A percentile compares a stretch with the other conserved stretches of the same genome.
These are phyloP conservation scores for Phyllosticta citribraziliensis DNA, from an alignment of 2,329 filamentous ascomycete genomes.

Conservation along the genomic window DNA sequence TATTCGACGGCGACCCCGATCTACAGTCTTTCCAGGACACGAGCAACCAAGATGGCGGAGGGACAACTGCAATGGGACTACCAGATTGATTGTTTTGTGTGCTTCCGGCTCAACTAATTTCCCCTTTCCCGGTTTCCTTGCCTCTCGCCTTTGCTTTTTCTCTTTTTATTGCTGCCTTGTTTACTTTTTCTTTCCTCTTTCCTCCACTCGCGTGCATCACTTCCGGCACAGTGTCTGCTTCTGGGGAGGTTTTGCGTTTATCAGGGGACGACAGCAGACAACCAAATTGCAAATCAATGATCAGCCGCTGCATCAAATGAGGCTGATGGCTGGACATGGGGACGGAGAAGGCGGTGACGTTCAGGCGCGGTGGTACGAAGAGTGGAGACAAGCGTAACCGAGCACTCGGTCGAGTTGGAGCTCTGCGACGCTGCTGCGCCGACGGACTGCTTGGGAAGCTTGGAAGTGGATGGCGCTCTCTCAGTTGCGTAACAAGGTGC, in stretches of 20 bases:
- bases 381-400: background rate
- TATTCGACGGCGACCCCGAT: background rate
- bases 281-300: slow-evolving; percentile 8
- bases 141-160: background rate
- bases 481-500: background rate
- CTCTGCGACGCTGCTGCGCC: background rate
- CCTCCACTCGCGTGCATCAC: slow-evolving; percentile 3
- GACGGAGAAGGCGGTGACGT: background rate
- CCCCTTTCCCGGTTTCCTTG: background rate
- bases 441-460: background rate
- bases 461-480: background rate
- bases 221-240: slow-evolving; percentile 11
- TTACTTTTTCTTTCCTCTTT: background rate
- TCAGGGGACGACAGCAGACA: slow-evolving; percentile 4
- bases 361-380: background rate
- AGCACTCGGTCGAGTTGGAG: background rate
- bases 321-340: background rate
- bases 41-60: background rate
- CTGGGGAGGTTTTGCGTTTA: slow-evolving; percentile 10
- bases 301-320: background rate
- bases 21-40: background rate
- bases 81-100: slow-evolving; percentile 8
- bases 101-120: slow-evolving; percentile 6
- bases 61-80: slow-evolving; percentile 5
- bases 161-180: background rate